phyloP scores from a whole-genome alignment of 2,329 filamentous ascomycete genomes.

The Colletotrichum sp. region DNA sequence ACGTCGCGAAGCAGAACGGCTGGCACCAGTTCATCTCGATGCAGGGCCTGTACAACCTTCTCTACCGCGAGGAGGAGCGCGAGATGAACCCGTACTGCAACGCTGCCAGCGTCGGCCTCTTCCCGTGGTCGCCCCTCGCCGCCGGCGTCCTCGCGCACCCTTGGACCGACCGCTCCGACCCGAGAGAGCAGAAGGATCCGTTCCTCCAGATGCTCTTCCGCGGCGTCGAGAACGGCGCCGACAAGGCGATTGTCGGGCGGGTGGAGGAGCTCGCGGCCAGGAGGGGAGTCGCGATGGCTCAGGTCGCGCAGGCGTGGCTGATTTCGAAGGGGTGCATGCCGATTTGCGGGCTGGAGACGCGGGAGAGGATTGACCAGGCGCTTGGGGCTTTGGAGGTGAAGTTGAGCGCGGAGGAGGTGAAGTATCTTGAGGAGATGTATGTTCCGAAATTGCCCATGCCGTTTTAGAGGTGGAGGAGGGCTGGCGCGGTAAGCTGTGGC shows the following conservation, averaged over 20 bases:
- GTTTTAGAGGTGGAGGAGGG: background rate
- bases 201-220: conserved; percentile 11
- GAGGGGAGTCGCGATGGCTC: conserved; percentile 7
- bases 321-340: conserved; percentile 6
- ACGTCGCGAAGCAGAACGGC: conserved; percentile 53
- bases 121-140: conserved; percentile 13
- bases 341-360: conserved; percentile 3
- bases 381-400: background rate
- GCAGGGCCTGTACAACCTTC: conserved; percentile 60
- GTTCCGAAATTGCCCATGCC: background rate
- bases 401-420: background rate
- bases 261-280: background rate
- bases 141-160: conserved; percentile 12
- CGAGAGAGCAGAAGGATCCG: background rate
- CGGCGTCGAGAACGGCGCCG: background rate
- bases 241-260: background rate
- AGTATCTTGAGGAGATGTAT: conserved; percentile 4
- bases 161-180: conserved; percentile 5
- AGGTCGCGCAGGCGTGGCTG: conserved; percentile 10
- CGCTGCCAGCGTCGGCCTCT: conserved; percentile 39
- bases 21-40: conserved; percentile 64
- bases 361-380: conserved; percentile 16
- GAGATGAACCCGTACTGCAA: conserved; percentile 47
- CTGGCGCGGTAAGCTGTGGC: background rate
- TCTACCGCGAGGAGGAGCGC: conserved; percentile 62